A percentile compares a stretch with the other conserved stretches of the same genome.
Evolutionary conservation across 305 asterid species (phyloP).

Genomic region (Fraxinus ornus): DNA sequence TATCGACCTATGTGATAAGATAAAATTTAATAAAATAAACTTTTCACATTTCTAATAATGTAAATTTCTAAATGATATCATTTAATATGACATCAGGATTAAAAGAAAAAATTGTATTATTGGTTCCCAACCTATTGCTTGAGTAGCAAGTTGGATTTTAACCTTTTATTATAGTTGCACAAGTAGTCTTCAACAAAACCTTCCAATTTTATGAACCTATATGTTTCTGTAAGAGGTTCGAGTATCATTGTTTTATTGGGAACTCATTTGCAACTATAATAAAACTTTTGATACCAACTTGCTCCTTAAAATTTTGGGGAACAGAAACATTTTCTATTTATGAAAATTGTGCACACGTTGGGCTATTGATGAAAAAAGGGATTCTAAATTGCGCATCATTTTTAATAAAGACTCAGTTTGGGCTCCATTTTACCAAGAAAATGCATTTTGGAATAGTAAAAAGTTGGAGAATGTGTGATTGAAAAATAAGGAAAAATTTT

Average conservation of each 20-base stretch:
- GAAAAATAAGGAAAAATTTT: no score
- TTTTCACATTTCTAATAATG: not conserved
- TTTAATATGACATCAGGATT: not conserved
- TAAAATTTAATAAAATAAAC: not conserved
- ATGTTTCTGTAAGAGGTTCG: not conserved
- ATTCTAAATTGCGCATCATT: not conserved
- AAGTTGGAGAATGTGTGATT: no score
- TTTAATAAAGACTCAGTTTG: no score
- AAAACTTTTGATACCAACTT: not conserved
- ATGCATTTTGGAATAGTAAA: no score
- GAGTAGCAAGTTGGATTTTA: not conserved
- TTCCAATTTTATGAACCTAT: not conserved
- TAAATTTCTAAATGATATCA: no score
- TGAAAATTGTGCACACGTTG: not conserved
- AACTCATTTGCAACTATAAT: not conserved
- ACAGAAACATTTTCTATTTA: not conserved
- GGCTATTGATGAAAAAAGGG: not conserved
- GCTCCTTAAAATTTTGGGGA: not conserved
- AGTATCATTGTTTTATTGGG: not conserved
- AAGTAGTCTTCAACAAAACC: not conserved
- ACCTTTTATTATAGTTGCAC: not conserved
- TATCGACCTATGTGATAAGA: conserved; percentile 20
- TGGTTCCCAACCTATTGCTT: not conserved
- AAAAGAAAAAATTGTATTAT: not conserved
- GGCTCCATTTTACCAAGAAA: no score